Evolutionary conservation across 2,329 filamentous ascomycete genomes (phyloP), one percentile per base, ranked within the genome.

Genomic region (Aspergillus sp.): DNA sequence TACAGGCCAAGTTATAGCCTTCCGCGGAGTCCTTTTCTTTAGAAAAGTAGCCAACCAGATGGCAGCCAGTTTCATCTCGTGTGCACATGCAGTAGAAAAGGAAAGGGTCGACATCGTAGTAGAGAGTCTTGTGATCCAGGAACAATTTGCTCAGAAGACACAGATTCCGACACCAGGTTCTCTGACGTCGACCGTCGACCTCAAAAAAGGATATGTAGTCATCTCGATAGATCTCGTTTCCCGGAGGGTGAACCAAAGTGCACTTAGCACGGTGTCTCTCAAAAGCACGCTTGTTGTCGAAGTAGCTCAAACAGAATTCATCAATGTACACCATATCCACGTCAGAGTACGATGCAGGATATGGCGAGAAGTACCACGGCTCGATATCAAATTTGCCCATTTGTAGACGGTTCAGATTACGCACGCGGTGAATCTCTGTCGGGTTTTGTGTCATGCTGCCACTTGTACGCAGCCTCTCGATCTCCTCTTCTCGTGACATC

Each of bases 361-460:
- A 98, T 0, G 93, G 93, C 5, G 90, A 95, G 71, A 98, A 98
- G 67, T 98, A 98, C 93, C 93, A 98, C 0, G 93, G 93, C 64
- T 95, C 94, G 35, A 98, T 81, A 58, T 96, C 89, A 62, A 83
- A 86, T 56, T 85, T 83, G 36, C 93, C 94, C 75, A 98, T 97
- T 64, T 97, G 91, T 4, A 98, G 85, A 54, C 86, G 90, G 43
- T 88, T 88, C 53, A 98, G 83, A 62, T 98, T 98, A 59, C 93
- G 85, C 43, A 98, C 95, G 42, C 94, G 86, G 26, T 91, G 91
- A 48, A 98, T 90, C 62, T 98, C 94, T 9, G 91, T 90, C 45
- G 95, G 93, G 53, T 97, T 97, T 64, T 98, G 94, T 8, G 94
- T 98, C 93, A 98, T 97, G 48, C 90, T 96, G 29, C 93, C 94